Evolutionary conservation across 345 rosid genomes (phyloP).

Genomic region (Litchi chinensis): DNA sequence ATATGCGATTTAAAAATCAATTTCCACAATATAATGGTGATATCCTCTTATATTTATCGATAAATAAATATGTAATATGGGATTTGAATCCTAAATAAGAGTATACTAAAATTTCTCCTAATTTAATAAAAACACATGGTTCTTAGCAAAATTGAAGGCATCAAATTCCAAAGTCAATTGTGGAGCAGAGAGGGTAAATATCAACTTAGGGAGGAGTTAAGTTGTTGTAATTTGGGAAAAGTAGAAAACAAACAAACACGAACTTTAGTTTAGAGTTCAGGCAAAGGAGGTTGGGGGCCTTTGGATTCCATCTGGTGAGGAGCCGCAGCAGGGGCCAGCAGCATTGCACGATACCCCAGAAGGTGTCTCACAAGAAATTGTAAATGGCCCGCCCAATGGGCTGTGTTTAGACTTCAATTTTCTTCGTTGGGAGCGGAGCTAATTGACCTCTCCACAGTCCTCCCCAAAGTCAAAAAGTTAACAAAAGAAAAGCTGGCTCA

Average conservation of each 20-base stretch:
- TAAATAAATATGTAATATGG: no score
- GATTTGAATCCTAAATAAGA: no score
- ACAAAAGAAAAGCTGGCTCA: background rate
- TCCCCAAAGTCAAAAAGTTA: slow-evolving; percentile 4
- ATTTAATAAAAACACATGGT: no score
- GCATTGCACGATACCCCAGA: slow-evolving; percentile 28
- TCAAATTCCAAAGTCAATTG: no score
- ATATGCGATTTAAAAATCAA: no score
- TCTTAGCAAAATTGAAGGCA: no score
- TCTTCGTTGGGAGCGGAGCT: background rate
- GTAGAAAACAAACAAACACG: background rate
- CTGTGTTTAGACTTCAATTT: background rate
- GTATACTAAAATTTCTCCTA: no score
- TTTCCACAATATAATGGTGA: no score
- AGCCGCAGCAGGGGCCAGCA: background rate
- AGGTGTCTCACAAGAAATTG: slow-evolving; percentile 9
- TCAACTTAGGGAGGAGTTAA: no score
- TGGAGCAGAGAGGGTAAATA: no score
- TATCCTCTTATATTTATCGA: no score
- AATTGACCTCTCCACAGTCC: background rate
- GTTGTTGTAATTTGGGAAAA: no score
- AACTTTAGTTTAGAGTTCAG: background rate
- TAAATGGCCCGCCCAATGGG: background rate
- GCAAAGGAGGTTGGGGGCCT: background rate
- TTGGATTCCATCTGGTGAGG: slow-evolving; percentile 30